Evolutionary conservation across 345 rosid genomes (phyloP).

Genomic region (Euphorbia lathyris): DNA sequence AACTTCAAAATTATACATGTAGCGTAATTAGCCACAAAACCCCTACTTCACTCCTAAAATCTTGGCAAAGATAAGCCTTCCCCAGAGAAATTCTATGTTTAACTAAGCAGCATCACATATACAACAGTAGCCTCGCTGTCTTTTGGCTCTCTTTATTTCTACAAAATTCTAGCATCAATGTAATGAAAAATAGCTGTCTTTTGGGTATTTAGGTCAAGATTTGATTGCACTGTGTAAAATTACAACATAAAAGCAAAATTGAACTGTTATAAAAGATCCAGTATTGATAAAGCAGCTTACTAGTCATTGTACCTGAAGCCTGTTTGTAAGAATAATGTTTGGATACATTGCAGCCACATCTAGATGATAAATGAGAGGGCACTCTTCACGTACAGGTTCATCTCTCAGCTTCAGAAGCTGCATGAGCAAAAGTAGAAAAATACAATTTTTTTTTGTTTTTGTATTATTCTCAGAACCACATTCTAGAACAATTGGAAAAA

Average conservation of each 20-base stretch:
- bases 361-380: conserved; percentile 93
- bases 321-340: conserved; percentile 91
- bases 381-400: conserved; percentile 81
- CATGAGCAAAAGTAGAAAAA: conserved; percentile 19
- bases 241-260: neutral
- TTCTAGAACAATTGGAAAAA: neutral
- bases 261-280: conserved; percentile 9
- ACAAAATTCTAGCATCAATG: neutral
- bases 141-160: neutral
- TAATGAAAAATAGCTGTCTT: neutral
- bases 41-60: neutral
- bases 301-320: conserved; percentile 75
- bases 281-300: conserved; percentile 2
- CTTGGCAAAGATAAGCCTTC: neutral
- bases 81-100: neutral
- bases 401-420: conserved; percentile 79
- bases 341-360: conserved; percentile 99
- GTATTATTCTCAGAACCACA: neutral
- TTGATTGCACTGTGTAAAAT: neutral
- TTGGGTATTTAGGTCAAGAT: neutral
- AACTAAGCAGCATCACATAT: neutral
- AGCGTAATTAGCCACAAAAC: neutral
- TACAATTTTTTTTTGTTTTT: neutral
- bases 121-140: neutral
- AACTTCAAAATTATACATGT: neutral